Conservation (phyloP, 2,329 filamentous ascomycete genomes). For the Alternaria conjuncta region DNA sequence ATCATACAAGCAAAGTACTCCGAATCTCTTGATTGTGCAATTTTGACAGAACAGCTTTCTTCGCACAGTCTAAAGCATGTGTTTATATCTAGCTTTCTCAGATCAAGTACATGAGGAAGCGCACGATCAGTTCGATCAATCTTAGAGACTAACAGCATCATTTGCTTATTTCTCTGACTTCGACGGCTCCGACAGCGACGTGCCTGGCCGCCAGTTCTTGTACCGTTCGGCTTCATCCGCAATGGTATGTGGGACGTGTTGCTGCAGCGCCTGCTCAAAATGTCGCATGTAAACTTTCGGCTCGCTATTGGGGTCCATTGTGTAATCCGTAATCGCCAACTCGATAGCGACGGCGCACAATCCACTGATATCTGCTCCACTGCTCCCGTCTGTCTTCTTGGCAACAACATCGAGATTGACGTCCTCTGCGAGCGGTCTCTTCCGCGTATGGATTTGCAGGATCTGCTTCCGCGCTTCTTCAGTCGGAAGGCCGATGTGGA, state of each 20-base stretch:
- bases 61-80: neutral
- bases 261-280: slow-evolving; percentile 55
- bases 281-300: slow-evolving; percentile 52
- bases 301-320: slow-evolving; percentile 25
- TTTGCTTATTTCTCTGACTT: slow-evolving; percentile 23
- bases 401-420: slow-evolving; percentile 72
- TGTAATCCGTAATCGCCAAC: slow-evolving; percentile 42
- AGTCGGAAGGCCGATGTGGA: slow-evolving; percentile 86
- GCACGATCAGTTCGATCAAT: neutral
- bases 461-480: slow-evolving; percentile 76
- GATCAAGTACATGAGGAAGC: neutral
- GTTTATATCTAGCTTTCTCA: neutral
- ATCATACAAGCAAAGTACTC: neutral
- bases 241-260: slow-evolving; percentile 51
- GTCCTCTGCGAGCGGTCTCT: slow-evolving; percentile 65
- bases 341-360: slow-evolving; percentile 56
- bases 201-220: slow-evolving; percentile 50
- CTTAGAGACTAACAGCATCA: neutral
- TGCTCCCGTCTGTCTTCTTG: slow-evolving; percentile 73
- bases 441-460: slow-evolving; percentile 69
- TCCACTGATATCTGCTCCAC: slow-evolving; percentile 80
- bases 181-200: slow-evolving; percentile 37
- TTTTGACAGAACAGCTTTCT: neutral
- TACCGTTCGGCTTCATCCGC: slow-evolving; percentile 52
- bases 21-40: neutral